Conservation (phyloP, 305 asterid genomes). For the Fraxinus platypoda region DNA sequence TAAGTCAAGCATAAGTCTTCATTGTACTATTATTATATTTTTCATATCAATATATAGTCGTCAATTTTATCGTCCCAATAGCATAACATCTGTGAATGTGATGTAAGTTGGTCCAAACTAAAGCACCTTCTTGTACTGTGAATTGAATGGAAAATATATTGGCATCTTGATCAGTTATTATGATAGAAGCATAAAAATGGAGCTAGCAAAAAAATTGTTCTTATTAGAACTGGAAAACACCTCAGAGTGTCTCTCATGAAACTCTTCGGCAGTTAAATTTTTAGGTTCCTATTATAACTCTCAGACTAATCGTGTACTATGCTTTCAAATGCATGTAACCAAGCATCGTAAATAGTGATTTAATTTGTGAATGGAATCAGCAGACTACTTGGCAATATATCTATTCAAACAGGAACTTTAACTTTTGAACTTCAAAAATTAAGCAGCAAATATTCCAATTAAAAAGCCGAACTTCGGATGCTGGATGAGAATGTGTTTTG, state of each 20-base stretch:
- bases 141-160: not conserved
- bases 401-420: not conserved
- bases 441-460: not conserved
- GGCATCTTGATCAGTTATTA: not conserved
- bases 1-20: not conserved
- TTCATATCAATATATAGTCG: not conserved
- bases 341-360: slow-evolving; percentile 2
- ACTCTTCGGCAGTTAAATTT: not conserved
- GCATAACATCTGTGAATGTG: not conserved
- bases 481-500: not conserved
- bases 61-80: not conserved
- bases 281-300: not conserved
- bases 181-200: slow-evolving; percentile 2
- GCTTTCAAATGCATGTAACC: not conserved
- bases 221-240: not conserved
- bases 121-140: slow-evolving; percentile 3
- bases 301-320: not conserved
- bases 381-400: not conserved
- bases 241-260: not conserved
- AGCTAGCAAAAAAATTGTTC: not conserved
- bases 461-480: not conserved
- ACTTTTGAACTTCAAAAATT: slow-evolving; percentile 3
- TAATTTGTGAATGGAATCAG: slow-evolving; percentile 6
- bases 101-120: too few species aligned
- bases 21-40: not conserved